Evolutionary conservation across 2,329 filamentous ascomycete genomes (phyloP).

Genomic region (Bipolaris bicolor): DNA sequence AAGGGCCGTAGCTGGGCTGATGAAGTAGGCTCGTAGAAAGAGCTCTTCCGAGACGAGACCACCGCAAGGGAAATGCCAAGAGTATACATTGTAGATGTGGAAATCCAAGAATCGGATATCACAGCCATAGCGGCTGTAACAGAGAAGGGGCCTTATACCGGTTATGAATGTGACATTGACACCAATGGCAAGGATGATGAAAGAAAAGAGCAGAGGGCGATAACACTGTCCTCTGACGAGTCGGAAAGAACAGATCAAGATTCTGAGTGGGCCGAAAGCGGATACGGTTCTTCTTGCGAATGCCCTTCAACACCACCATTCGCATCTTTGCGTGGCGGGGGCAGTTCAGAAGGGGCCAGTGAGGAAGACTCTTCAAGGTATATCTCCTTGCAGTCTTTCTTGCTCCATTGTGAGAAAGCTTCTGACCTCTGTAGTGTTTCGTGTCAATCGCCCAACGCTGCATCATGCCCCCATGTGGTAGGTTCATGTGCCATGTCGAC

Average conservation of each 20-base stretch:
- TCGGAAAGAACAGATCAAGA: neutral
- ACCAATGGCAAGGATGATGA: neutral
- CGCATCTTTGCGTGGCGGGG: neutral
- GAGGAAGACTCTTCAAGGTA: neutral
- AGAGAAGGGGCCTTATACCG: neutral
- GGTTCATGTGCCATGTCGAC: neutral
- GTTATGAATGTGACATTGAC: neutral
- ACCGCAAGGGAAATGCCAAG: neutral
- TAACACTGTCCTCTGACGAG: neutral
- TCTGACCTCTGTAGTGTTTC: neutral
- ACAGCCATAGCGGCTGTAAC: neutral
- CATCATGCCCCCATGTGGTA: neutral
- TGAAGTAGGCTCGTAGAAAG: slow-evolving; percentile 46
- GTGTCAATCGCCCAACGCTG: neutral
- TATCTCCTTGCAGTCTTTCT: neutral
- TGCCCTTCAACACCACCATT: neutral
- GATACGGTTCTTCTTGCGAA: neutral
- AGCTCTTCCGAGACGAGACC: slow-evolving; percentile 9
- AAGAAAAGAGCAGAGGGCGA: neutral
- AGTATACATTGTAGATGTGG: neutral
- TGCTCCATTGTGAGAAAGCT: neutral
- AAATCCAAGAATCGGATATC: neutral
- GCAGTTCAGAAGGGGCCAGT: neutral
- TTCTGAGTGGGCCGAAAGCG: neutral
- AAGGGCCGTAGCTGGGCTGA: slow-evolving; percentile 54